A percentile compares a stretch with the other conserved stretches of the same genome.
These are phyloP conservation scores for Calonectria naviculata DNA, from an alignment of 2,329 filamentous ascomycete genomes.

Conservation along the genomic window DNA sequence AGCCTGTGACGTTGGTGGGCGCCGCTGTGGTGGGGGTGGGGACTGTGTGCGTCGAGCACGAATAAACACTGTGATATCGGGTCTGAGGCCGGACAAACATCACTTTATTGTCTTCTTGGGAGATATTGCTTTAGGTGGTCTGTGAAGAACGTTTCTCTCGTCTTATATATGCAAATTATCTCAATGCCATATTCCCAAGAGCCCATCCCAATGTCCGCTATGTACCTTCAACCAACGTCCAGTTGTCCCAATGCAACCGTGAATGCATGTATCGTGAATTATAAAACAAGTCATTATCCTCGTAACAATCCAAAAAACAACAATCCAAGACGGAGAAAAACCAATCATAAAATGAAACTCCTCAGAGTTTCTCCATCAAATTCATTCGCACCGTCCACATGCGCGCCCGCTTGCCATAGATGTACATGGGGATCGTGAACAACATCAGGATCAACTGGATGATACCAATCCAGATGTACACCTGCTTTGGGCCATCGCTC, in stretches of 20 bases:
- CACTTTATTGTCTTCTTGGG: too few species aligned
- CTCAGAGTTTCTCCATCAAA: conserved; percentile 80
- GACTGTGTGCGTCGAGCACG: conserved; percentile 18
- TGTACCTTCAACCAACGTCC: background rate
- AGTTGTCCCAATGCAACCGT: background rate
- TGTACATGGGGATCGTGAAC: conserved; percentile 89
- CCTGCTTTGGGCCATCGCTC: conserved; percentile 76
- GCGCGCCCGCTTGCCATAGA: conserved; percentile 88
- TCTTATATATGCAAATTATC: background rate
- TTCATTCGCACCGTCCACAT: conserved; percentile 95
- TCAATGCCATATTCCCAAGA: background rate
- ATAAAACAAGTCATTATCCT: background rate
- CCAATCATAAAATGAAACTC: conserved; percentile 11
- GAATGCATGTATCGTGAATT: background rate
- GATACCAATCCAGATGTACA: conserved; percentile 85
- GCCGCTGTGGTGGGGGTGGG: conserved; percentile 26
- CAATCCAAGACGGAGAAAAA: conserved; percentile 4
- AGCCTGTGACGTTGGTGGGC: conserved; percentile 15
- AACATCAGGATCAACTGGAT: conserved; percentile 84
- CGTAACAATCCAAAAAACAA: background rate
- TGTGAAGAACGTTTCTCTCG: too few species aligned
- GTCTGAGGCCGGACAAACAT: too few species aligned
- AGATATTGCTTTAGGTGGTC: background rate
- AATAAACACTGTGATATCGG: background rate
- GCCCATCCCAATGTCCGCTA: background rate